phyloP scores from a whole-genome alignment of 2,329 filamentous ascomycete species.

The Diaporthe humulicola region DNA sequence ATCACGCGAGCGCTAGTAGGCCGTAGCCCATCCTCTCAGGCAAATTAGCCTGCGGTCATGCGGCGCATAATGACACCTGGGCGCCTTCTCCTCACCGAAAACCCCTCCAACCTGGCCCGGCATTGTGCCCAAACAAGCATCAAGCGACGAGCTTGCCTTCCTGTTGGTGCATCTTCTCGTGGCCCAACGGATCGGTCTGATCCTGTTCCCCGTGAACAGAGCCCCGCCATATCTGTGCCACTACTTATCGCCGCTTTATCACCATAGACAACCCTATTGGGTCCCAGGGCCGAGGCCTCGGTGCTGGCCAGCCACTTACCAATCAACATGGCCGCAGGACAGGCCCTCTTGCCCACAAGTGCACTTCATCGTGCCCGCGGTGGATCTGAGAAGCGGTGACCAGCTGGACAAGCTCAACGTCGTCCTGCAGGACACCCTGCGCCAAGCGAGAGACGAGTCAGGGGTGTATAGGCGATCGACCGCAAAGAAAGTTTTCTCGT shows the following conservation, averaged over 20 bases:
- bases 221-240: conserved; percentile 7
- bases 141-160: neutral
- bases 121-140: neutral
- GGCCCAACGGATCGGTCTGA: conserved; percentile 1
- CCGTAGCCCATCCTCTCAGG: conserved; percentile 15
- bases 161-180: conserved; percentile 7
- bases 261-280: conserved; percentile 2
- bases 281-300: conserved; percentile 1
- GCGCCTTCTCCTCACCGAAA: conserved; percentile 10
- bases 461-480: conserved; percentile 16
- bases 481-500: conserved; percentile 13
- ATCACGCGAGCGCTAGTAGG: conserved; percentile 21
- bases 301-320: conserved; percentile 12
- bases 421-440: conserved; percentile 17
- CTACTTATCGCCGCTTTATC: conserved; percentile 11
- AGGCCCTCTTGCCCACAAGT: conserved; percentile 4
- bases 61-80: conserved; percentile 18
- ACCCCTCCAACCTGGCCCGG: neutral
- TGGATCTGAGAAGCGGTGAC: conserved; percentile 34
- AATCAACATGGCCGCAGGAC: neutral
- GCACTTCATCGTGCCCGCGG: conserved; percentile 12
- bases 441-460: conserved; percentile 17
- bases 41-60: conserved; percentile 14
- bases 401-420: conserved; percentile 25
- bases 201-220: conserved; percentile 12